phyloP scores from a whole-genome alignment of 1,284 basidiomycete species.

The Coniophora puteana region DNA sequence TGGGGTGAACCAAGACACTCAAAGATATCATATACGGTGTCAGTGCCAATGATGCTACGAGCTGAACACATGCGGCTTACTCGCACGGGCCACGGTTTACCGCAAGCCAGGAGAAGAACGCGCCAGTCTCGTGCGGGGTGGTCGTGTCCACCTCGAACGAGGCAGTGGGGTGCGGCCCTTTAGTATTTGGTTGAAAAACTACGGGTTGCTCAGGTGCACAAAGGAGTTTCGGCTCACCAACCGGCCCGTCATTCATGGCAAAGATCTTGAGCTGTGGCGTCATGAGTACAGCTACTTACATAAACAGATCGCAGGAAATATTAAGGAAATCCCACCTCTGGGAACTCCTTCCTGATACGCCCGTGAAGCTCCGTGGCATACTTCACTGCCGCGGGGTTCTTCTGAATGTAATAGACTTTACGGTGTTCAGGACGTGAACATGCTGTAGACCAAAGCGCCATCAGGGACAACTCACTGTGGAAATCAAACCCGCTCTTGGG shows the following conservation, averaged over 20 bases:
- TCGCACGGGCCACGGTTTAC: conserved; percentile 38
- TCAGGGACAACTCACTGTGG: conserved; percentile 45
- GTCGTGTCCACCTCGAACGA: conserved; percentile 41
- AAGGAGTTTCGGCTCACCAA: conserved; percentile 43
- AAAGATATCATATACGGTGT: neutral
- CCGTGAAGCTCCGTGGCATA: conserved; percentile 62
- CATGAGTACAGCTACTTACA: too few species aligned
- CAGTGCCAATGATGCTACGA: too few species aligned
- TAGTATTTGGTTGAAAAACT: neutral
- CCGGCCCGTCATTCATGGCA: conserved; percentile 57
- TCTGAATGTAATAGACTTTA: conserved; percentile 66
- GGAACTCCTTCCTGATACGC: conserved; percentile 66
- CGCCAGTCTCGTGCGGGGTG: conserved; percentile 36
- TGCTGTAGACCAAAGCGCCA: rapidly evolving
- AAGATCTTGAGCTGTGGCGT: conserved; percentile 64
- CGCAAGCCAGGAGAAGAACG: conserved; percentile 36
- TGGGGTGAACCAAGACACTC: conserved; percentile 72
- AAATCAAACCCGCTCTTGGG: conserved; percentile 60
- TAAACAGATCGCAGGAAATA: too few species aligned
- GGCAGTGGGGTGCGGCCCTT: conserved; percentile 35
- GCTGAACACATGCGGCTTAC: conserved; percentile 13
- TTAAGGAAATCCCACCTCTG: conserved; percentile 66
- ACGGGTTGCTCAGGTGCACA: too few species aligned
- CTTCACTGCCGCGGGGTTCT: conserved; percentile 37
- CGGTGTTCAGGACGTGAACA: conserved; percentile 2